Percentiles rank a stretch among this genome's conserved stretches.
Conservation (phyloP, 2,329 filamentous ascomycete species). For the Penicillium fuscoglaucum region DNA sequence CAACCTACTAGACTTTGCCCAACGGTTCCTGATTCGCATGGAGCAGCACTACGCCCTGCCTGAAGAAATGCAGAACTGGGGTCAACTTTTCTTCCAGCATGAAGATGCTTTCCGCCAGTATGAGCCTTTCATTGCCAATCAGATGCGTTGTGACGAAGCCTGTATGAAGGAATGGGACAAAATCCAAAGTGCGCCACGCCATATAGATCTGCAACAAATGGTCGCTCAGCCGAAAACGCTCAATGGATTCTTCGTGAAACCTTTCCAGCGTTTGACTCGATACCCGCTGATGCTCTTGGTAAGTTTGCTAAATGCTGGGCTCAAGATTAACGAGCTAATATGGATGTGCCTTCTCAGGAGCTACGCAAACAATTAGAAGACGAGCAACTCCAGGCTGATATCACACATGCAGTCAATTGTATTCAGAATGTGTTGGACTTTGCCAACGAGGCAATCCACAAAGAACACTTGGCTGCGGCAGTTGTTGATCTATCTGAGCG, state of each 20-base stretch:
- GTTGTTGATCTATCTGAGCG: slow-evolving; percentile 75
- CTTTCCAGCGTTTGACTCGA: slow-evolving; percentile 92
- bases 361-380: slow-evolving; percentile 80
- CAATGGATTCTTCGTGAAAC: slow-evolving; percentile 91
- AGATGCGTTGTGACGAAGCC: slow-evolving; percentile 83
- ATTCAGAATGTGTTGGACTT: slow-evolving; percentile 78
- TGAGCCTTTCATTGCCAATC: slow-evolving; percentile 95
- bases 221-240: slow-evolving; percentile 84
- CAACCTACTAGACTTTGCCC: slow-evolving; percentile 89
- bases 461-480: slow-evolving; percentile 79
- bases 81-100: slow-evolving; percentile 81
- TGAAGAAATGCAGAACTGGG: slow-evolving; percentile 81
- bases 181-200: slow-evolving; percentile 66
- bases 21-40: slow-evolving; percentile 89
- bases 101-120: slow-evolving; percentile 90
- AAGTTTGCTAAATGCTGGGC: slow-evolving; percentile 29
- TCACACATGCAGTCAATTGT: slow-evolving; percentile 74
- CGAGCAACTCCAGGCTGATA: slow-evolving; percentile 67
- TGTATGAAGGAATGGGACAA: slow-evolving; percentile 85
- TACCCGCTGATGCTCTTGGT: slow-evolving; percentile 89
- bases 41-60: slow-evolving; percentile 91
- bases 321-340: slow-evolving; percentile 1
- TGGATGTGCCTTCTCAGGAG: slow-evolving; percentile 56
- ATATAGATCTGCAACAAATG: slow-evolving; percentile 69
- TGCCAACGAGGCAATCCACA: slow-evolving; percentile 88